Conservation (phyloP, 2,329 filamentous ascomycete genomes). For the Aspergillus oerlinghausenensis region DNA sequence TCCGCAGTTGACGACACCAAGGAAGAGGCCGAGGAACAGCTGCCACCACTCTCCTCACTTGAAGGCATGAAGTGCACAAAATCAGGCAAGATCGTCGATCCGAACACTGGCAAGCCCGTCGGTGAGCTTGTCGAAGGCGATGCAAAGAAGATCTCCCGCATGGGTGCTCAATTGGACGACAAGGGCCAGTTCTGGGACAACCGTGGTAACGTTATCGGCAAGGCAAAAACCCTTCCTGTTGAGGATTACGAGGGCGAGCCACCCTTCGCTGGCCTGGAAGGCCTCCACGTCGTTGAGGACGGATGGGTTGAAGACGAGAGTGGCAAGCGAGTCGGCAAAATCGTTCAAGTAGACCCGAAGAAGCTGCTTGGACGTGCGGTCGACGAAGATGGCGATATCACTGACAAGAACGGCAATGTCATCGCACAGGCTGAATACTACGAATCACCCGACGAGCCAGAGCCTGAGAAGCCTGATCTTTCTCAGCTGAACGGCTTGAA, state of each 20-base stretch:
- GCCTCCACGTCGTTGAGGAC: conserved; percentile 44
- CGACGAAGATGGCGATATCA: conserved; percentile 59
- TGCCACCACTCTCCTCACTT: conserved; percentile 32
- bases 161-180: conserved; percentile 45
- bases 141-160: conserved; percentile 54
- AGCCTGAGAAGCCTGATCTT: conserved; percentile 45
- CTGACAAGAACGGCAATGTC: conserved; percentile 59
- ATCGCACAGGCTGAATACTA: conserved; percentile 54
- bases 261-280: conserved; percentile 43
- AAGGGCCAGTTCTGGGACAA: conserved; percentile 62
- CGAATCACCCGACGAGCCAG: conserved; percentile 48
- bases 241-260: conserved; percentile 38
- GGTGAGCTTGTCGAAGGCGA: conserved; percentile 60
- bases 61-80: conserved; percentile 42
- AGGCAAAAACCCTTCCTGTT: conserved; percentile 45
- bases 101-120: conserved; percentile 41
- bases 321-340: conserved; percentile 44
- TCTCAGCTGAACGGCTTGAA: conserved; percentile 51
- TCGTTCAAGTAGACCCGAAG: conserved; percentile 57
- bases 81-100: conserved; percentile 41
- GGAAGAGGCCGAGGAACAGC: conserved; percentile 30
- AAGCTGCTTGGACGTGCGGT: conserved; percentile 56
- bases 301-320: conserved; percentile 48
- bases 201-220: conserved; percentile 60
- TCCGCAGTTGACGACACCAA: conserved; percentile 39